Evolutionary conservation across 116 monocot species (phyloP), one percentile per base, ranked within the genome.

Genomic region (Papilionanthe hybrid): DNA sequence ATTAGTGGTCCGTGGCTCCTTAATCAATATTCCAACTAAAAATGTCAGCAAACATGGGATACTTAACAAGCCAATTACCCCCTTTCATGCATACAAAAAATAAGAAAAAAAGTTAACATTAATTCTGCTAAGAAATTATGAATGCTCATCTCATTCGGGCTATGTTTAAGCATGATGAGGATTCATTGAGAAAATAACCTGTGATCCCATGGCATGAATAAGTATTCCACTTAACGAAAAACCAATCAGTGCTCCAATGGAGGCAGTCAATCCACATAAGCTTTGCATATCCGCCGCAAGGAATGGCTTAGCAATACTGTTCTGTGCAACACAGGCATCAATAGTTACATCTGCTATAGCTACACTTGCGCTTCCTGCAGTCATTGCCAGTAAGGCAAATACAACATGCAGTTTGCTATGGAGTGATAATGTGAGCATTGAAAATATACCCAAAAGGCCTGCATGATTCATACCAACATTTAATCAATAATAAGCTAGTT

Each of bases 221-320:
- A 90, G 90, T 58, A 87, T 75, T 53, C 90, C 90, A 60, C 87
- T 85, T 63, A 90, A 78, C 29, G 85, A 87, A 68, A 78, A 90
- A 13, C 90, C 90, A 49, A 90, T 17, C 72, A 90, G 87, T 18
- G 83, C 41, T 50, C 90, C 90, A 37, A 87, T 79, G 25, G 90
- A 90, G 17, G 87, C 82, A 77, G 83, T 81, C 6, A 90, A 79
- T 25, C 87, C 87, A 75, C 84, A 82, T 45, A 90, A 80, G 80
- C 87, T 90, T 83, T 87, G 87, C 80, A 90, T 87, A 57, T 90
- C 90, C 28, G 90, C 76, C 77, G 90, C 90, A 74, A 84, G 90
- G 0, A 60, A 78, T 42, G 84, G 86, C 57, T 87, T 83, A 47
- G 5, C 76, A 45, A 87, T 90, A 78, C 90, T 87, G 25, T 90